phyloP scores from a whole-genome alignment of 495 filamentous ascomycete genomes.

The Terfezia boudieri region DNA sequence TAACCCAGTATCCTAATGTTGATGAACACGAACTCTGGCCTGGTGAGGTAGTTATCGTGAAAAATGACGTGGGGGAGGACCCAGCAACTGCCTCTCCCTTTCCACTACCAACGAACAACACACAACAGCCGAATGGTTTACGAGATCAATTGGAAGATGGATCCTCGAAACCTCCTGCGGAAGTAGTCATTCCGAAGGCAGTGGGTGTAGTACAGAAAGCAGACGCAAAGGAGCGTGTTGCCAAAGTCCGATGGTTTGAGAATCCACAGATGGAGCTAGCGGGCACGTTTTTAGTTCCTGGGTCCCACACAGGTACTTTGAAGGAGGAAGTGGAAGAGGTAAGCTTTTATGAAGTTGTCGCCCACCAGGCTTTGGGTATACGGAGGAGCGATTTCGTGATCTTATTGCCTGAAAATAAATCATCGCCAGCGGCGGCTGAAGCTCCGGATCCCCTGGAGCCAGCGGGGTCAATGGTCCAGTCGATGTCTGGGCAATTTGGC shows the following conservation, averaged over 20 bases:
- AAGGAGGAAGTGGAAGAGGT: conserved; percentile 24
- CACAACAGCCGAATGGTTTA: conserved; percentile 1
- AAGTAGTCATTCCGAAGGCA: conserved; percentile 20
- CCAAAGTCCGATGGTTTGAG: conserved; percentile 32
- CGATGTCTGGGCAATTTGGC: not conserved
- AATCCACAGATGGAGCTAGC: conserved; percentile 23
- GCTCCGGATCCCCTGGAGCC: not conserved
- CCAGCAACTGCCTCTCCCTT: not conserved
- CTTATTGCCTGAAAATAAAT: conserved; percentile 20
- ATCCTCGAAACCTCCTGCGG: not conserved
- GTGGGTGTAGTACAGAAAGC: conserved; percentile 39
- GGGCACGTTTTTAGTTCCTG: conserved; percentile 17
- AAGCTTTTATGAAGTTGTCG: conserved; percentile 35
- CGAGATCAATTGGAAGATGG: conserved; percentile 7
- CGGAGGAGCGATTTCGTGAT: conserved; percentile 30
- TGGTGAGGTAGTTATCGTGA: conserved; percentile 32
- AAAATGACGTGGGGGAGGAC: conserved; percentile 18
- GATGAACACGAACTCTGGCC: conserved; percentile 37
- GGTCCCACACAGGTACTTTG: conserved; percentile 24
- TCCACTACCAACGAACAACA: not conserved
- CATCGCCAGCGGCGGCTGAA: not conserved
- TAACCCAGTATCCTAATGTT: conserved; percentile 27
- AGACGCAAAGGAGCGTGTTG: conserved; percentile 30
- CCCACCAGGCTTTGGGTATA: conserved; percentile 24
- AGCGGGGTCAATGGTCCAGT: not conserved